These are phyloP conservation scores for Salix brachista DNA, from an alignment of 345 rosid genomes.

Conservation along the genomic window DNA sequence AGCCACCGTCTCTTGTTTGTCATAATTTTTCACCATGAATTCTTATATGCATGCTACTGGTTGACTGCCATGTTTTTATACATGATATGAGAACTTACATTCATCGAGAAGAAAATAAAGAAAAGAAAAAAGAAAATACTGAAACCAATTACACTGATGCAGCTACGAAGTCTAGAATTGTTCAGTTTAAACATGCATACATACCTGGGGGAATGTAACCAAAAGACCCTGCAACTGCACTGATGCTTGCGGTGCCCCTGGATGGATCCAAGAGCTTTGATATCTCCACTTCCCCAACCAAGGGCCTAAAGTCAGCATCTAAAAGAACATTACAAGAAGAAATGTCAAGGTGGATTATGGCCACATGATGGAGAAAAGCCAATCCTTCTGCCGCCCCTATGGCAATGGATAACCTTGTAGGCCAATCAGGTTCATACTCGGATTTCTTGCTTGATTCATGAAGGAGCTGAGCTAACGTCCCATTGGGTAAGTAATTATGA, in stretches of 20 bases:
- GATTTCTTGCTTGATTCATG: conserved; percentile 64
- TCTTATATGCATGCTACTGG: no score
- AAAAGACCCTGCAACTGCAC: conserved; percentile 41
- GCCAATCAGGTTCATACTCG: conserved; percentile 58
- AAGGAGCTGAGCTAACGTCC: conserved; percentile 74
- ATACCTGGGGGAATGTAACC: conserved; percentile 38
- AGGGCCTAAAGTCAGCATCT: conserved; percentile 27
- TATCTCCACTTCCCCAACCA: conserved; percentile 34
- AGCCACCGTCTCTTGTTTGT: no score
- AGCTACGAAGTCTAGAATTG: neutral
- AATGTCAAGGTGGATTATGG: conserved; percentile 33
- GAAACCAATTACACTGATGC: neutral
- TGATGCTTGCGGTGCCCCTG: conserved; percentile 36
- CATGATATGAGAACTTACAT: no score
- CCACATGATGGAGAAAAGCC: conserved; percentile 32
- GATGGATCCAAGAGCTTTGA: conserved; percentile 37
- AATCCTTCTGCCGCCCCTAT: conserved; percentile 32
- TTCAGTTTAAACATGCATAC: neutral
- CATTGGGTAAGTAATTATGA: conserved; percentile 75
- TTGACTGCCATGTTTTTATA: no score
- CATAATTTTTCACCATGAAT: no score
- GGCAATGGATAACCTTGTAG: conserved; percentile 27
- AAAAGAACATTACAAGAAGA: conserved; percentile 31
- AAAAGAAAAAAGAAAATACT: no score
- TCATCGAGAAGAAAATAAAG: neutral